phyloP scores from a whole-genome alignment of 1,284 basidiomycete genomes.

The Cutaneotrichosporon spelunceum region DNA sequence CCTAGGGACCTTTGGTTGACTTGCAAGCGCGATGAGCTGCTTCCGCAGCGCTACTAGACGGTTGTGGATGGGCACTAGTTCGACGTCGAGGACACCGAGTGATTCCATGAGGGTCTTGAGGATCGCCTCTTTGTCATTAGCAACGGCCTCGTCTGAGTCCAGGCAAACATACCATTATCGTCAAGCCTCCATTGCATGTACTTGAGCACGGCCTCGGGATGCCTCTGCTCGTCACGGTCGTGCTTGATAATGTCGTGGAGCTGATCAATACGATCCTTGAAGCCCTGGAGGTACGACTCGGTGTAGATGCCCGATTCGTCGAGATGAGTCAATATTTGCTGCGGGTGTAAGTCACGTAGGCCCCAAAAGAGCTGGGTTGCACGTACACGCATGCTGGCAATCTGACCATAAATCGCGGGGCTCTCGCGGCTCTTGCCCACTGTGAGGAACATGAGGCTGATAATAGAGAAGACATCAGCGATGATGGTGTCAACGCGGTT shows the following conservation, averaged over 20 bases:
- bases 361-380: background rate
- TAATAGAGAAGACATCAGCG: slow-evolving; percentile 85
- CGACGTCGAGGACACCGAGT: slow-evolving; percentile 75
- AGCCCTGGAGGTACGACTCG: slow-evolving; percentile 79
- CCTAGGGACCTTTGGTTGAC: slow-evolving; percentile 78
- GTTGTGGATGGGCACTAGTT: slow-evolving; percentile 85
- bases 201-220: slow-evolving; percentile 81
- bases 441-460: slow-evolving; percentile 88
- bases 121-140: slow-evolving; percentile 62
- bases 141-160: background rate
- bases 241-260: slow-evolving; percentile 77
- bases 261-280: slow-evolving; percentile 71
- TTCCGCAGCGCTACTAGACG: slow-evolving; percentile 82
- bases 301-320: slow-evolving; percentile 91
- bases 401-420: slow-evolving; percentile 88
- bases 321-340: slow-evolving; percentile 93
- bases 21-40: slow-evolving; percentile 82
- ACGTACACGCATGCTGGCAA: slow-evolving; percentile 88
- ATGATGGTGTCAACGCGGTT: slow-evolving; percentile 90
- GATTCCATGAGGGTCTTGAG: slow-evolving; percentile 75
- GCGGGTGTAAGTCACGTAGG: slow-evolving; percentile 24
- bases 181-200: slow-evolving; percentile 86
- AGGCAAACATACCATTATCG: slow-evolving; percentile 70
- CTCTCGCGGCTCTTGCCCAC: slow-evolving; percentile 90
- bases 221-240: slow-evolving; percentile 75